These are phyloP conservation scores for Leccinum incarnatum DNA, from an alignment of 768 basidiomycete species.

Conservation along the genomic window DNA sequence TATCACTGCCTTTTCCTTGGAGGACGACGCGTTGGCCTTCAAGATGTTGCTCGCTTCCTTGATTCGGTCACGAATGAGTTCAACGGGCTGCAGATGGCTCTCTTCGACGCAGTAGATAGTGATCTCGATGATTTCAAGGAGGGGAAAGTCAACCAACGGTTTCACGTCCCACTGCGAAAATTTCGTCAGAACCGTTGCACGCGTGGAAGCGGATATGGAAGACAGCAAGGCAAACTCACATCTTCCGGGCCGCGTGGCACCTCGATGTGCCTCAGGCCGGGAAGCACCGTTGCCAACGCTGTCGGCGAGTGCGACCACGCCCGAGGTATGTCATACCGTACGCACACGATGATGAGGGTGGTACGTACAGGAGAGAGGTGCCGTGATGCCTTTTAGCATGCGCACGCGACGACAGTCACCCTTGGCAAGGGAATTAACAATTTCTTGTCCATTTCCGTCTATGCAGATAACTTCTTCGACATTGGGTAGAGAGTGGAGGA, in stretches of 20 bases:
- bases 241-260: not conserved
- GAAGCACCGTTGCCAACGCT: constrained; percentile 10
- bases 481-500: constrained; percentile 9
- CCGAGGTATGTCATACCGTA: not conserved
- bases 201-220: not conserved
- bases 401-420: constrained; percentile 1
- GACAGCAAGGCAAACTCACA: not conserved
- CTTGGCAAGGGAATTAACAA: constrained; percentile 9
- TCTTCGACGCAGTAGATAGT: not conserved
- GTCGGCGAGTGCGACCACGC: not conserved
- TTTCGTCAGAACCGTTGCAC: not conserved
- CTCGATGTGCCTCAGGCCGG: constrained; percentile 5
- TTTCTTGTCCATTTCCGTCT: constrained; percentile 4
- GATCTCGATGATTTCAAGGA: constrained; percentile 9
- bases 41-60: not conserved
- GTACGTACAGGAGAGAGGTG: constrained; percentile 4
- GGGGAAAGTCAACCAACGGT: not conserved
- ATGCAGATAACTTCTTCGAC: constrained; percentile 10
- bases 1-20: constrained; percentile 6
- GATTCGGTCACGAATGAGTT: not conserved
- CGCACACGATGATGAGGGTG: not conserved
- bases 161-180: not conserved
- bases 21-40: constrained; percentile 5
- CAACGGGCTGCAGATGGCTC: not conserved
- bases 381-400: constrained; percentile 7